phyloP scores from a whole-genome alignment of 2,329 filamentous ascomycete species.

The Fusarium lyarnte region DNA sequence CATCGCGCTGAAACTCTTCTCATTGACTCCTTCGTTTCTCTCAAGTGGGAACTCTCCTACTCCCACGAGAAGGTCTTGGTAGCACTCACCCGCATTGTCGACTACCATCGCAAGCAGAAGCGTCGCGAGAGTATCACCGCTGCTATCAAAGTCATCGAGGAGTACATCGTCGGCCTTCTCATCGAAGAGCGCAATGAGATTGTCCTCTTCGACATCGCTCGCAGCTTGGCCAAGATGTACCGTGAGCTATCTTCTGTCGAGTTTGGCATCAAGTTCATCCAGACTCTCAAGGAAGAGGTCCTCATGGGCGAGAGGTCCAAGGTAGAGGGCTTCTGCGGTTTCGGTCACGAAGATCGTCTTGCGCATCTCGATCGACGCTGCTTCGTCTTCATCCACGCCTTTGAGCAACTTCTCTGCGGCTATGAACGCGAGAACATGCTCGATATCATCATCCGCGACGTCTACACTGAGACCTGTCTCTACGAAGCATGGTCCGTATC shows the following conservation, averaged over 20 bases:
- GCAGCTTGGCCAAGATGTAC: background rate
- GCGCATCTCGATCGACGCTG: background rate
- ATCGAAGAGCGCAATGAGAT: background rate
- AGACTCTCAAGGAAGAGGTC: background rate
- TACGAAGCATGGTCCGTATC: conserved; percentile 5
- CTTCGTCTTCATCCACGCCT: background rate
- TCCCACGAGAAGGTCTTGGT: background rate
- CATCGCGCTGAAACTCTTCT: background rate
- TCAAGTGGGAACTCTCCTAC: background rate
- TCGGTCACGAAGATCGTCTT: background rate
- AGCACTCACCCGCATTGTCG: background rate
- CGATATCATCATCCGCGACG: background rate
- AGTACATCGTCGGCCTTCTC: background rate
- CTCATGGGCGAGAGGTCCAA: background rate
- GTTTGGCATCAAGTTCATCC: conserved; percentile 5
- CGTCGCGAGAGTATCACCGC: background rate
- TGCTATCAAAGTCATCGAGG: background rate
- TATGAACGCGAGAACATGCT: conserved; percentile 6
- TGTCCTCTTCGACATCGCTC: background rate
- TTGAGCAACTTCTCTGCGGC: conserved; percentile 1
- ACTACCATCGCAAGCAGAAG: conserved; percentile 7
- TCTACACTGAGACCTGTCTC: background rate
- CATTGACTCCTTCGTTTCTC: background rate
- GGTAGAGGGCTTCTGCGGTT: background rate
- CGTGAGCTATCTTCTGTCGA: background rate